These are phyloP conservation scores for Colletotrichum sp. DNA, from an alignment of 2,329 filamentous ascomycete species.

Conservation along the genomic window DNA sequence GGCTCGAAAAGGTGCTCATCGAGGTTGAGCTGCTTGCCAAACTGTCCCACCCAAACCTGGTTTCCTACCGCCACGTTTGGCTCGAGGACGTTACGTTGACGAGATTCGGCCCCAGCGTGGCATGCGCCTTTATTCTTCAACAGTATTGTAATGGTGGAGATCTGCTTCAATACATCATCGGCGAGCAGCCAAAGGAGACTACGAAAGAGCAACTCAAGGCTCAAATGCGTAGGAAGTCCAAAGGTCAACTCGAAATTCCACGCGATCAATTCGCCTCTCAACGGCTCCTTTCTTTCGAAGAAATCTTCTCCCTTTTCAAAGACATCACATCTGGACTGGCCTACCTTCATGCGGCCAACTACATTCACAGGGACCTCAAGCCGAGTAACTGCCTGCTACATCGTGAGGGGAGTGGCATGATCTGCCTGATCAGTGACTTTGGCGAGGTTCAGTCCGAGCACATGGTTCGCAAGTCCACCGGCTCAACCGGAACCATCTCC, in stretches of 20 bases:
- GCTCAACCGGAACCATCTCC: slow-evolving; percentile 93
- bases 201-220: slow-evolving; percentile 90
- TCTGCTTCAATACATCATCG: slow-evolving; percentile 85
- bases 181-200: slow-evolving; percentile 63
- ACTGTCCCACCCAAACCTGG: slow-evolving; percentile 91
- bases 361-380: slow-evolving; percentile 95
- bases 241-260: slow-evolving; percentile 72
- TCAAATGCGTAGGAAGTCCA: slow-evolving; percentile 81
- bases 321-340: slow-evolving; percentile 93
- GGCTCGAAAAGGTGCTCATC: slow-evolving; percentile 91
- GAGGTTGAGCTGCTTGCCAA: slow-evolving; percentile 94
- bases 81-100: slow-evolving; percentile 86
- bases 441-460: slow-evolving; percentile 93
- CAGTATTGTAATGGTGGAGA: slow-evolving; percentile 97
- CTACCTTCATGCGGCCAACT: slow-evolving; percentile 88
- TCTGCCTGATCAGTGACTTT: slow-evolving; percentile 95
- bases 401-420: slow-evolving; percentile 71
- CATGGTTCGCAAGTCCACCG: slow-evolving; percentile 83
- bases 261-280: slow-evolving; percentile 47
- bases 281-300: slow-evolving; percentile 72
- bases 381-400: slow-evolving; percentile 95
- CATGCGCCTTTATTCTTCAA: slow-evolving; percentile 95
- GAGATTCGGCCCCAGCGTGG: slow-evolving; percentile 87
- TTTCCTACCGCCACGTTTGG: slow-evolving; percentile 98
- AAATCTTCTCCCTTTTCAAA: slow-evolving; percentile 96